phyloP scores from a whole-genome alignment of 225 moss, liverwort and hornwort genomes.

The Pleurozium schreberi region DNA sequence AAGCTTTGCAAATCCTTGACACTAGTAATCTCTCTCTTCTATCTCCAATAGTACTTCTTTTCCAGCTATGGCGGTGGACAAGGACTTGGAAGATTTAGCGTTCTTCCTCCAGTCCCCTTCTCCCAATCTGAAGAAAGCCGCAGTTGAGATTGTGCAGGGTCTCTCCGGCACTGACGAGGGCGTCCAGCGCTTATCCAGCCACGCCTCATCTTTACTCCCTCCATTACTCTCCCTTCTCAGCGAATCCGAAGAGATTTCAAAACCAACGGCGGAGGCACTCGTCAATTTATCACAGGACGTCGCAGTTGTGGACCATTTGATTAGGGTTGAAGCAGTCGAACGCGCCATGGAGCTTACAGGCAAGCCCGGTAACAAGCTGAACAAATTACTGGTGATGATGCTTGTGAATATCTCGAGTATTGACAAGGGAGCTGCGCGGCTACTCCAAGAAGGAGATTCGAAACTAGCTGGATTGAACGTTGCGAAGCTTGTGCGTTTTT shows the following conservation, averaged over 20 bases:
- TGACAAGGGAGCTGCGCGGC: constrained; percentile 44
- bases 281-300: constrained; percentile 73
- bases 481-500: constrained; percentile 66
- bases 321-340: constrained; percentile 45
- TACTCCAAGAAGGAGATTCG: constrained; percentile 63
- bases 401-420: constrained; percentile 73
- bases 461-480: constrained; percentile 53
- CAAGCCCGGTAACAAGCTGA: constrained; percentile 41
- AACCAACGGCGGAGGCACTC: constrained; percentile 65
- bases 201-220: constrained; percentile 32
- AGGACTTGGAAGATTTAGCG: constrained; percentile 72
- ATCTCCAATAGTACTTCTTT: neutral
- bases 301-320: constrained; percentile 34
- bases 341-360: constrained; percentile 65
- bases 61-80: constrained; percentile 29
- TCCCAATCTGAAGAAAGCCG: constrained; percentile 68
- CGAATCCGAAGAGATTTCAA: constrained; percentile 54
- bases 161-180: constrained; percentile 80
- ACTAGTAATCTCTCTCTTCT: too few relatives aligned
- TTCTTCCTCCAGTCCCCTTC: constrained; percentile 66
- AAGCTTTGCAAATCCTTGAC: neutral
- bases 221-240: constrained; percentile 48
- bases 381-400: constrained; percentile 71
- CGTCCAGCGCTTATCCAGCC: constrained; percentile 39
- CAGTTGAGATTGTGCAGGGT: constrained; percentile 88